Conservation (phyloP, 2,329 filamentous ascomycete species). For the Thermoascus crustaceus region DNA sequence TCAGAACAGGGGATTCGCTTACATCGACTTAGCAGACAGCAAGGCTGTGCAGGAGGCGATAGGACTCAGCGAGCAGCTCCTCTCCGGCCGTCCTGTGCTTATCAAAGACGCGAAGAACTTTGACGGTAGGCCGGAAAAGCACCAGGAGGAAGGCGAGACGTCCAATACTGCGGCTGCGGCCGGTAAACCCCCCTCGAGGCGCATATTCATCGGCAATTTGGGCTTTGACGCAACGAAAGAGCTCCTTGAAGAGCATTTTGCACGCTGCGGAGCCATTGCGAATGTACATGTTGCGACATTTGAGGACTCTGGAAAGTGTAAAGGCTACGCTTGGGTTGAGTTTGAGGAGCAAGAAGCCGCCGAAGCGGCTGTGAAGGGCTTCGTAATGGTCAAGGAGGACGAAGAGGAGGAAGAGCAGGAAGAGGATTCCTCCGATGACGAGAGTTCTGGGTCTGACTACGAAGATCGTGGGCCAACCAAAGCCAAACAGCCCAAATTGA, state of each 20-base stretch:
- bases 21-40: constrained; percentile 74
- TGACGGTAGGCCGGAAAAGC: constrained; percentile 74
- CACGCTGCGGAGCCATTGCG: constrained; percentile 72
- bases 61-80: constrained; percentile 73
- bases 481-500: constrained; percentile 22
- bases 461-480: constrained; percentile 19
- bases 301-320: constrained; percentile 94
- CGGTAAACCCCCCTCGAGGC: constrained; percentile 62
- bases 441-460: constrained; percentile 25
- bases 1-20: constrained; percentile 89
- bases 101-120: constrained; percentile 92
- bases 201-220: constrained; percentile 85
- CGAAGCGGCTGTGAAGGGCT: constrained; percentile 70
- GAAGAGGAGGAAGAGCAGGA: constrained; percentile 40
- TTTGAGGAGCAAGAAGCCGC: constrained; percentile 74
- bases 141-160: constrained; percentile 32
- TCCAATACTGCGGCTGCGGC: constrained; percentile 22
- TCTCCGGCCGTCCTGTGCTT: constrained; percentile 68
- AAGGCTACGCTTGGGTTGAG: constrained; percentile 92
- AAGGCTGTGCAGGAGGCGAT: constrained; percentile 69
- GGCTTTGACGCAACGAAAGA: constrained; percentile 76
- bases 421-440: constrained; percentile 47
- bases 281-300: constrained; percentile 89
- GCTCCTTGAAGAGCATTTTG: constrained; percentile 70
- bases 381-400: constrained; percentile 54